Base-by-base conservation (phyloP, 305 asterid genomes). In the Petunia hybrid region DNA sequence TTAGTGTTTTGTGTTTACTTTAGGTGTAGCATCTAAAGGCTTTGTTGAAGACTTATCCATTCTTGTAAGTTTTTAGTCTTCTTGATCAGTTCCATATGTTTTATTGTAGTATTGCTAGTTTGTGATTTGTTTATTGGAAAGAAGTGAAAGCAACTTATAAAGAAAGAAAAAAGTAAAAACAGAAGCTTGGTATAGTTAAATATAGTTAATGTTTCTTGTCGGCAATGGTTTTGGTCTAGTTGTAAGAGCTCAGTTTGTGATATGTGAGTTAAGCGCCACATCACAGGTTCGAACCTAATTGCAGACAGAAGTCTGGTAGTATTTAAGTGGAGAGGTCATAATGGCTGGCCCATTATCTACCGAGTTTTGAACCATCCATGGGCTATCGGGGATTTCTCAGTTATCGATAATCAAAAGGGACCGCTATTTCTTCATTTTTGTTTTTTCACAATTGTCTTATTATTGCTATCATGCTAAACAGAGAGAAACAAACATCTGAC, bases 31-130 rank as follows among this genome's bases (percentile, higher is more conserved):
- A 51, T 84, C 92, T n/a, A 82, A 39, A 55, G 94, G 82, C 45
- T 91, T 84, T 45, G 87, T 86, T 59, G 94, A 92, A 86, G 99
- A 93, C 87, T 92, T 95, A 80, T 91, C 98, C 1, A 85, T 90
- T 86, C 87, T 95, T 80, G 98, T 95, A 90, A 57, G 93, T 80
- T 70, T 83, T 76, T 65, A 16, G 13, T 76, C 75, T 75, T 62
- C 81, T 69, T 76, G 31, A 22, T 22, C 13, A 63, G 51, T 40
- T 53, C 78, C 42, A 57, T 81, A 62, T 81, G 14, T 61, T 68
- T 68, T 80, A 40, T 78, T 68, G 75, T 79, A 48, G 57, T 79
- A 16, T 9, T 40, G 36, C 35, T 35, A 78, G 66, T 22, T 78
- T 56, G 22, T 31, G 10, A 53, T 5, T 36, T 68, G 62, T 75